Percentiles rank a stretch among this genome's conserved stretches.
phyloP scores from a whole-genome alignment of 768 basidiomycete species.

The Phanerochaete sordida region DNA sequence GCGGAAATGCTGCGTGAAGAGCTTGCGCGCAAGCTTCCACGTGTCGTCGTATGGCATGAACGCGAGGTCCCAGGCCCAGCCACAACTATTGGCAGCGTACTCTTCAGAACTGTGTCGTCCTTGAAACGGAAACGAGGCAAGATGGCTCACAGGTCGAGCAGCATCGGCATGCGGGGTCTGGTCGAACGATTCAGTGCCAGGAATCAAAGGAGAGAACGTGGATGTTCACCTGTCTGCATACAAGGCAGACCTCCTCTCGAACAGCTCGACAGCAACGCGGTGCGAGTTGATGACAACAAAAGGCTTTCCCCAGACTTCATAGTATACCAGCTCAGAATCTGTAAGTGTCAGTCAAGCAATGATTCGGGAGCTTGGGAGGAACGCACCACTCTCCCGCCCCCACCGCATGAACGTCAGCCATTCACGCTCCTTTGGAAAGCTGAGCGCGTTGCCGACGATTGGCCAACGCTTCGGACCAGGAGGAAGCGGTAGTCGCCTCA shows the following conservation, averaged over 20 bases:
- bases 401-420: conserved; percentile 9
- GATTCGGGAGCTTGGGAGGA: neutral
- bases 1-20: conserved; percentile 25
- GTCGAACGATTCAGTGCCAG: no score
- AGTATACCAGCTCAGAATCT: conserved; percentile 11
- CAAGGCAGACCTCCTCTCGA: conserved; percentile 37
- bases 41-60: conserved; percentile 22
- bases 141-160: conserved; percentile 11
- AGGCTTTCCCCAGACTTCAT: conserved; percentile 23
- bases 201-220: no score
- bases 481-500: conserved; percentile 16
- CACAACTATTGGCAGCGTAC: conserved; percentile 14
- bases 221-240: conserved; percentile 34
- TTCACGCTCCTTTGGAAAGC: conserved; percentile 11
- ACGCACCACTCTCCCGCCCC: conserved; percentile 9
- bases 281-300: conserved; percentile 35
- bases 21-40: conserved; percentile 23
- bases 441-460: conserved; percentile 22
- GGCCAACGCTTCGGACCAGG: conserved; percentile 23
- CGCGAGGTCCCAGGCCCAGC: conserved; percentile 22
- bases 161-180: conserved; percentile 13
- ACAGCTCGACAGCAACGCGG: conserved; percentile 33
- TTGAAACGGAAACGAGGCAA: neutral
- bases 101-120: neutral
- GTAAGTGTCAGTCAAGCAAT: neutral